A percentile compares a stretch with the other conserved stretches of the same genome.
phyloP scores from a whole-genome alignment of 441 rosid species.

The Hura crepitans region DNA sequence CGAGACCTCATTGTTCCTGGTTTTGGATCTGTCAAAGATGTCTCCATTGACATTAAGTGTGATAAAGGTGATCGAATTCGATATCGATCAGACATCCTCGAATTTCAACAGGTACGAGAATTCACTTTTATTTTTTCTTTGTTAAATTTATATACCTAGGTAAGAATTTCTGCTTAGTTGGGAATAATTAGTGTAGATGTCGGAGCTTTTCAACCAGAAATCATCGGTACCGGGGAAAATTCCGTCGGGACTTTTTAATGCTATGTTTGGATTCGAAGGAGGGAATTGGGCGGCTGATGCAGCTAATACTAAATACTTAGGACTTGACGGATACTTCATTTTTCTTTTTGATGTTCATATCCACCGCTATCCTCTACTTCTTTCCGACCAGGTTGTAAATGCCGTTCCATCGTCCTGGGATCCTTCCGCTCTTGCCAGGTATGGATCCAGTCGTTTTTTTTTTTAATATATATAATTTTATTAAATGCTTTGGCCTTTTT shows the following conservation, averaged over 20 bases:
- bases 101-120: constrained; percentile 55
- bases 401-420: constrained; percentile 83
- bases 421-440: constrained; percentile 74
- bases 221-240: constrained; percentile 64
- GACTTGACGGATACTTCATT: constrained; percentile 64
- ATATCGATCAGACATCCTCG: constrained; percentile 74
- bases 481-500: too few species aligned
- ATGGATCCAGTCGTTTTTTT: not conserved
- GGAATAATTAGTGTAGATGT: constrained; percentile 47
- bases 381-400: constrained; percentile 52
- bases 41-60: constrained; percentile 62
- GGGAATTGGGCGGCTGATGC: constrained; percentile 78
- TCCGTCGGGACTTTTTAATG: constrained; percentile 72
- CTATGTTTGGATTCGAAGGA: constrained; percentile 63
- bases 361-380: constrained; percentile 59
- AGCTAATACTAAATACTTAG: constrained; percentile 52
- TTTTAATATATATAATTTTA: not conserved
- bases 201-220: constrained; percentile 67
- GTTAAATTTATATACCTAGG: not conserved
- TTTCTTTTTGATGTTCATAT: constrained; percentile 53
- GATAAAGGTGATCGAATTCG: constrained; percentile 83
- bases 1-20: constrained; percentile 56
- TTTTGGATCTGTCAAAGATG: constrained; percentile 44
- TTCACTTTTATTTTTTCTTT: not conserved
- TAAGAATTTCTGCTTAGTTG: not conserved